Conservation (phyloP, 129 eudicot species). For the Escallonia rubra region DNA sequence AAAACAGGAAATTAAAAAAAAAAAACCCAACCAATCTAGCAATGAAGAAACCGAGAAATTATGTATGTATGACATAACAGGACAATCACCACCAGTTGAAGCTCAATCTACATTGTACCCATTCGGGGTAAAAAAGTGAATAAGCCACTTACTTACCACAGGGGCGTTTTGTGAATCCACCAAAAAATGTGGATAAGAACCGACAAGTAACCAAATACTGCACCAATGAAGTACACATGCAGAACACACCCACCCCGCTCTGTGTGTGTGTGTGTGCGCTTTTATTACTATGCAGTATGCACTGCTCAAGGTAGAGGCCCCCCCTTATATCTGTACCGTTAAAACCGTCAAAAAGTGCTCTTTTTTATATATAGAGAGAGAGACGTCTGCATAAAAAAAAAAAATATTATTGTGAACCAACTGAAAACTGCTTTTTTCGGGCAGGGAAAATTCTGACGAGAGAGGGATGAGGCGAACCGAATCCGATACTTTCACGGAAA, state of each 20-base stretch:
- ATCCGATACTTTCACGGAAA: not conserved
- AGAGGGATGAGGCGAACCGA: not conserved
- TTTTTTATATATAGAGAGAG: not conserved
- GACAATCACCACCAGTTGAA: not conserved
- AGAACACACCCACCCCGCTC: not conserved
- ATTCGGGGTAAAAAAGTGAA: not conserved
- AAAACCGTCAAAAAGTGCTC: slow-evolving; percentile 22
- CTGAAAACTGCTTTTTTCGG: slow-evolving; percentile 8
- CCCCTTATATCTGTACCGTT: not conserved
- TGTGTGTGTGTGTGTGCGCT: not conserved
- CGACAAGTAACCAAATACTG: not conserved
- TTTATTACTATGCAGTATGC: not conserved
- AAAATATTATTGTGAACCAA: not conserved
- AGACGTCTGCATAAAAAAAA: not conserved
- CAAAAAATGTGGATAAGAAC: not conserved
- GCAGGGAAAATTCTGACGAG: not conserved
- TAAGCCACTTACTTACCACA: not conserved
- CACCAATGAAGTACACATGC: not conserved
- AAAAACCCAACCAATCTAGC: no score
- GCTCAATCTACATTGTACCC: not conserved
- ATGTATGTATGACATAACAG: not conserved
- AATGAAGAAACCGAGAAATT: no score
- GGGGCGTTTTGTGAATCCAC: not conserved
- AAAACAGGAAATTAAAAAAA: not conserved
- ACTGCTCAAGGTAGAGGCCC: slow-evolving; percentile 16